Evolutionary conservation across 768 basidiomycete genomes (phyloP), one percentile per base, ranked within the genome.

Genomic region (Lyophyllum shimeji): DNA sequence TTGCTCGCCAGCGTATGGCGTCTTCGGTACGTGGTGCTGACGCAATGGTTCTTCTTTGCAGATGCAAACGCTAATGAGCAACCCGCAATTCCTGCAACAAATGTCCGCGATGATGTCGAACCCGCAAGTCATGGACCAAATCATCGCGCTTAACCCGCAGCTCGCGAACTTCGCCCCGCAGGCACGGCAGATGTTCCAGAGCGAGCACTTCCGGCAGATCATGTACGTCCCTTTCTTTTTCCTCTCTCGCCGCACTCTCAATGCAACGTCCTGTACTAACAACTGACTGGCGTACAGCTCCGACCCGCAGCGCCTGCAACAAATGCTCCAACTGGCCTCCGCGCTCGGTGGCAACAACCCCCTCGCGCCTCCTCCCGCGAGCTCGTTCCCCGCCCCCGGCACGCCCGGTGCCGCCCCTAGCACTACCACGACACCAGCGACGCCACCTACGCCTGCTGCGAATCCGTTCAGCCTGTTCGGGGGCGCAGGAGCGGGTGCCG

Each of bases 61-160:
- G 90, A 76, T 95, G 71, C 87, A 93, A 67, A 76, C 76, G 25
- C 87, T 98, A 89, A 82, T 97, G 79, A 85, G 89, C 65, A 87
- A 84, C 17, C 91, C 91, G 1, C 80, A 91, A 59, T 94, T 95
- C 63, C 69, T 95, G 39, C 83, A 90, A 59, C 90, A 95, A 71
- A 96, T 99, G 90, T 83, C 87, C 7, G 67, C 77, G 13, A 81
- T 94, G 71, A 88, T 98, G 84, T 84, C 86, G 7, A 89, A 95
- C 64, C 95, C 96, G 0, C 85, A 83, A n/a, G 76, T 98, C 46
- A 73, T 98, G 50, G 95, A 98, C 54, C 87, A 95, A 69, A 76
- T 95, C 63, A 87, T 96, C 60, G 81, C 86, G 0, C 81, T 82
- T 50, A 90, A 93, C 70, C 95, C 96, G 0, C 85, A 93, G 62